Evolutionary conservation across 2,329 filamentous ascomycete genomes (phyloP).

Genomic region (Emergomyces pasteurianus): DNA sequence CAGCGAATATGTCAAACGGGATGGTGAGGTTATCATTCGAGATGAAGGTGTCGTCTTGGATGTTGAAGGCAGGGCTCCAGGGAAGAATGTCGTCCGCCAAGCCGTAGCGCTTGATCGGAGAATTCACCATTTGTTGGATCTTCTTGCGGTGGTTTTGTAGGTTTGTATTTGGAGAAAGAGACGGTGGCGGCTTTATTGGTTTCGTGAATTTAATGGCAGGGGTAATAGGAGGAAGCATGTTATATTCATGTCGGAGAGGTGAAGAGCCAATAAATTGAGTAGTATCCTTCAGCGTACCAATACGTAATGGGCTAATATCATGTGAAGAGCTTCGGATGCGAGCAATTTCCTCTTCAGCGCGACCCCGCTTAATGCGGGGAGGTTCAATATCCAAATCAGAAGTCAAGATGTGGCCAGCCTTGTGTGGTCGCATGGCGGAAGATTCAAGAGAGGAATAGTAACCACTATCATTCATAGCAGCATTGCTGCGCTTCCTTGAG

Average conservation of each 20-base stretch:
- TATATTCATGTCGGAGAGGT: conserved; percentile 48
- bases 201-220: conserved; percentile 72
- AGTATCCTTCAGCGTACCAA: conserved; percentile 30
- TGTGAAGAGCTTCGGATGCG: conserved; percentile 85
- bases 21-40: conserved; percentile 29
- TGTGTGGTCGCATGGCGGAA: conserved; percentile 64
- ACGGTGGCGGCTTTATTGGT: conserved; percentile 53
- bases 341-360: conserved; percentile 91
- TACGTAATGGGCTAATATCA: conserved; percentile 61
- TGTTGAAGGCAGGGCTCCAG: conserved; percentile 41
- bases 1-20: conserved; percentile 46
- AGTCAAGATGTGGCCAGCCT: conserved; percentile 52
- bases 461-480: conserved; percentile 80
- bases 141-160: conserved; percentile 75
- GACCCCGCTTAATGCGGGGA: conserved; percentile 72
- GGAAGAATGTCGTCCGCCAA: conserved; percentile 28
- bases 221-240: conserved; percentile 63
- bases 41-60: conserved; percentile 34
- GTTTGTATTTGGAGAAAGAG: conserved; percentile 86
- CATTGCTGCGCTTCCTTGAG: conserved; percentile 63
- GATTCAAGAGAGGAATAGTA: conserved; percentile 96
- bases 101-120: conserved; percentile 46
- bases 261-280: conserved; percentile 48
- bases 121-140: conserved; percentile 70
- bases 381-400: conserved; percentile 64